A percentile compares a stretch with the other conserved stretches of the same genome.
phyloP scores from a whole-genome alignment of 1,284 basidiomycete species.

The Cryptococcus amylolentus region DNA sequence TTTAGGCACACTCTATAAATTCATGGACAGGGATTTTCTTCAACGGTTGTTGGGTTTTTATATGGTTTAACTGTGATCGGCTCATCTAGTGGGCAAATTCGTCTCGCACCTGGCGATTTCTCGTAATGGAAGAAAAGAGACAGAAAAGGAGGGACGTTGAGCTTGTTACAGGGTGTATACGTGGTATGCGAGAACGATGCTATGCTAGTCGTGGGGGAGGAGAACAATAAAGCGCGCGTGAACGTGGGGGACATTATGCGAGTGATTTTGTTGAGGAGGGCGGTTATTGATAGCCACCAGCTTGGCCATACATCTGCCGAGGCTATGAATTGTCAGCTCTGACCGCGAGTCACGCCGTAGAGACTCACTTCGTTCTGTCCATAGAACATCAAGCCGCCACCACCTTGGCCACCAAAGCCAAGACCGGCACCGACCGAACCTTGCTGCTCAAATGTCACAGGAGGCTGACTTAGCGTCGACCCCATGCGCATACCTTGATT shows the following conservation, averaged over 20 bases:
- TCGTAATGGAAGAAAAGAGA: not conserved
- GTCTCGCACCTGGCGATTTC: not conserved
- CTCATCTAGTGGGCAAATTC: not conserved
- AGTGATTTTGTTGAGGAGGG: not conserved
- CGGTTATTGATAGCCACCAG: slow-evolving; percentile 11
- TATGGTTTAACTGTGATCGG: too few species aligned
- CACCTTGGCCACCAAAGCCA: slow-evolving; percentile 32
- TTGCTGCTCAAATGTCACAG: slow-evolving; percentile 41
- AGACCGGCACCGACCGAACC: slow-evolving; percentile 43
- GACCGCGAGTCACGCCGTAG: not conserved
- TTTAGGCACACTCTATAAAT: too few species aligned
- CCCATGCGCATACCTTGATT: slow-evolving; percentile 30
- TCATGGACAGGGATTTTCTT: not conserved
- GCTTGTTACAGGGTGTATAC: not conserved
- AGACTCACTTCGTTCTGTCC: slow-evolving; percentile 13
- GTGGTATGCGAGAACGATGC: not conserved
- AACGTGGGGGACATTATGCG: not conserved
- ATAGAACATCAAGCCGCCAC: slow-evolving; percentile 16
- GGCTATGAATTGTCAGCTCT: not conserved
- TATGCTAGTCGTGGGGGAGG: not conserved
- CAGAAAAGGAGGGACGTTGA: not conserved
- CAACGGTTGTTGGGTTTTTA: slow-evolving; percentile 4
- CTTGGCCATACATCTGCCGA: slow-evolving; percentile 12
- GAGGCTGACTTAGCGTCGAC: slow-evolving; percentile 24
- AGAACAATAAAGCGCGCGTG: not conserved